These are phyloP conservation scores for Ustilago loliicola DNA, from an alignment of 1,284 basidiomycete genomes.

Conservation along the genomic window DNA sequence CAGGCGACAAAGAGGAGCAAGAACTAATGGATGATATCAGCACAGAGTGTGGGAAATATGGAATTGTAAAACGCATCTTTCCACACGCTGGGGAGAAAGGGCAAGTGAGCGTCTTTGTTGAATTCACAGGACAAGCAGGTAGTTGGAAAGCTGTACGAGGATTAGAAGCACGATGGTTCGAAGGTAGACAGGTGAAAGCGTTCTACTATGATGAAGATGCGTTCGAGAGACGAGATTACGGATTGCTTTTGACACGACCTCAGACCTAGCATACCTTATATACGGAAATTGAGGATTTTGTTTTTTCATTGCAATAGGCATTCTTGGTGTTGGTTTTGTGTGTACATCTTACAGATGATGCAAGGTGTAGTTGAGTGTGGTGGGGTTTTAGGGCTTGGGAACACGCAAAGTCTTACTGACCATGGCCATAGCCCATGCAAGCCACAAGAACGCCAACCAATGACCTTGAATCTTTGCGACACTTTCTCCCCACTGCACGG, in stretches of 20 bases:
- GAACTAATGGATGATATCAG: conserved; percentile 27
- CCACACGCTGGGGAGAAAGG: conserved; percentile 10
- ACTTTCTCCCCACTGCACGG: conserved; percentile 19
- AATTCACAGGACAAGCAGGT: conserved; percentile 58
- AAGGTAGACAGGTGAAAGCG: conserved; percentile 29
- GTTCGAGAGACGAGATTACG: not conserved
- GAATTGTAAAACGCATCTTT: conserved; percentile 48
- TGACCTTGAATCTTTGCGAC: conserved; percentile 56
- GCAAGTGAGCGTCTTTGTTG: conserved; percentile 54
- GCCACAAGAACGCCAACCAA: conserved; percentile 61
- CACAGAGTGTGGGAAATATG: conserved; percentile 57
- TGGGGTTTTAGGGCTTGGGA: conserved; percentile 62
- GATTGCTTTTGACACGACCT: not conserved
- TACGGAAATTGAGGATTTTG: not conserved
- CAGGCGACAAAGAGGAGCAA: not conserved
- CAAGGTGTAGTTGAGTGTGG: not conserved
- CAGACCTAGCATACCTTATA: not conserved
- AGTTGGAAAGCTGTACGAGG: conserved; percentile 56
- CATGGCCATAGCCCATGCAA: conserved; percentile 65
- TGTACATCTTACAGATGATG: not conserved
- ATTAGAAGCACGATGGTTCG: conserved; percentile 52
- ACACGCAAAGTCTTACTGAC: conserved; percentile 68
- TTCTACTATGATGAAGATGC: conserved; percentile 18
- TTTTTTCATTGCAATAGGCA: not conserved
- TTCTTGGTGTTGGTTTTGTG: not conserved